Conservation (phyloP, 225 moss, liverwort and hornwort species). For the Sphagnum tenellum region DNA sequence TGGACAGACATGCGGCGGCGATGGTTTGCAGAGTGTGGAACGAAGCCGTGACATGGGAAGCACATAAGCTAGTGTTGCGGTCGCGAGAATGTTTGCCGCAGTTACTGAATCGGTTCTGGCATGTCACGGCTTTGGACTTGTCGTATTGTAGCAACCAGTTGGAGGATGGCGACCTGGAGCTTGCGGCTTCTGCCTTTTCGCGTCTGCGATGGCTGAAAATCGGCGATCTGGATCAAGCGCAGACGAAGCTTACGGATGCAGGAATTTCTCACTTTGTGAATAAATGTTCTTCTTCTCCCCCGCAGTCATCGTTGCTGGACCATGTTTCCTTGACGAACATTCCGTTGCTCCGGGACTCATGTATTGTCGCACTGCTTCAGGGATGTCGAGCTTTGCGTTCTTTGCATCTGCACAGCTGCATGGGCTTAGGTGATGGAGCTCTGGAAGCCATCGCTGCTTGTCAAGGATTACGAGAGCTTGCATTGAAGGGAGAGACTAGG, state of each 20-base stretch:
- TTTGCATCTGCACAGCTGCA: slow-evolving; percentile 44
- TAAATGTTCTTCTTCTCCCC: not conserved
- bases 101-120: slow-evolving; percentile 49
- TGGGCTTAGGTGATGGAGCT: slow-evolving; percentile 49
- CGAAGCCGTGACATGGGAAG: slow-evolving; percentile 67
- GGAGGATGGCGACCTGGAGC: slow-evolving; percentile 50
- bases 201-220: slow-evolving; percentile 38
- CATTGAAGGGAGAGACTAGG: slow-evolving; percentile 58
- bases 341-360: slow-evolving; percentile 31
- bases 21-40: slow-evolving; percentile 76
- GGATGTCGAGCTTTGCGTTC: slow-evolving; percentile 25
- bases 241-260: slow-evolving; percentile 37
- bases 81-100: slow-evolving; percentile 32
- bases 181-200: slow-evolving; percentile 43
- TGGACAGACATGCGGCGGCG: slow-evolving; percentile 60
- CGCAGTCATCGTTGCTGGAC: slow-evolving; percentile 24
- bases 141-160: slow-evolving; percentile 50
- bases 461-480: slow-evolving; percentile 40
- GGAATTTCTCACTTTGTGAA: slow-evolving; percentile 50
- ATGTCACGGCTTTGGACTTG: slow-evolving; percentile 55
- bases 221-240: slow-evolving; percentile 28
- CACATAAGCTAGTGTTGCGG: slow-evolving; percentile 58
- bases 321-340: slow-evolving; percentile 36
- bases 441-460: slow-evolving; percentile 47
- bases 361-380: slow-evolving; percentile 25